These are phyloP conservation scores for Heterobasidion occidentale DNA, from an alignment of 1,284 basidiomycete genomes.

Conservation along the genomic window DNA sequence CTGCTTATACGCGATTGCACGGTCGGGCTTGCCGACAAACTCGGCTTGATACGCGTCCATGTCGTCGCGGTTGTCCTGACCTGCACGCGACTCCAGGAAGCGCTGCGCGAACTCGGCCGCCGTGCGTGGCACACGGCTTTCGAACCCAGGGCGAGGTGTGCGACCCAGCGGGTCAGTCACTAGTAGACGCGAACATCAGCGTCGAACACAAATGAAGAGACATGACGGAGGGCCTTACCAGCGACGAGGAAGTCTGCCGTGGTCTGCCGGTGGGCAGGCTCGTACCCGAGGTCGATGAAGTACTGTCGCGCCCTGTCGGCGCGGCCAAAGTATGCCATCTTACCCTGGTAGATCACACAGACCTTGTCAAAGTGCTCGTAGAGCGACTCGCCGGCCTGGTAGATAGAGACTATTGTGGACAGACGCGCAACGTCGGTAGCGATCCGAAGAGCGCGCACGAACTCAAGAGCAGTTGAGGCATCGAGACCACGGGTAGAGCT, in stretches of 20 bases:
- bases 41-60: constrained; percentile 33
- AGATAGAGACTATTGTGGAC: constrained; percentile 51
- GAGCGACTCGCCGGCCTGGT: constrained; percentile 30
- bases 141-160: constrained; percentile 8
- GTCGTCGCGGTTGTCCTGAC: constrained; percentile 33
- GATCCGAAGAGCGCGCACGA: constrained; percentile 45
- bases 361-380: constrained; percentile 52
- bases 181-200: constrained; percentile 5
- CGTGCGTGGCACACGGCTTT: constrained; percentile 37
- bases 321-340: constrained; percentile 56
- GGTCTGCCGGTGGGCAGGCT: constrained; percentile 45
- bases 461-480: constrained; percentile 53
- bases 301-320: constrained; percentile 45
- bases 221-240: constrained; percentile 13
- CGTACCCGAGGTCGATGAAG: constrained; percentile 58
- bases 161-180: constrained; percentile 31
- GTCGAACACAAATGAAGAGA: background rate
- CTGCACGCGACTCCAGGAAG: constrained; percentile 34
- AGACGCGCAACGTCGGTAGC: constrained; percentile 43
- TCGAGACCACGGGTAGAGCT: constrained; percentile 45
- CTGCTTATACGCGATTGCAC: constrained; percentile 29
- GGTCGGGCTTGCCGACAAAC: constrained; percentile 24
- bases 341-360: constrained; percentile 53
- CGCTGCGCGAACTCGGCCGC: constrained; percentile 40
- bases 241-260: constrained; percentile 53